Conservation (phyloP, 2,329 filamentous ascomycete genomes). For the Dactylella cylindrospora region DNA sequence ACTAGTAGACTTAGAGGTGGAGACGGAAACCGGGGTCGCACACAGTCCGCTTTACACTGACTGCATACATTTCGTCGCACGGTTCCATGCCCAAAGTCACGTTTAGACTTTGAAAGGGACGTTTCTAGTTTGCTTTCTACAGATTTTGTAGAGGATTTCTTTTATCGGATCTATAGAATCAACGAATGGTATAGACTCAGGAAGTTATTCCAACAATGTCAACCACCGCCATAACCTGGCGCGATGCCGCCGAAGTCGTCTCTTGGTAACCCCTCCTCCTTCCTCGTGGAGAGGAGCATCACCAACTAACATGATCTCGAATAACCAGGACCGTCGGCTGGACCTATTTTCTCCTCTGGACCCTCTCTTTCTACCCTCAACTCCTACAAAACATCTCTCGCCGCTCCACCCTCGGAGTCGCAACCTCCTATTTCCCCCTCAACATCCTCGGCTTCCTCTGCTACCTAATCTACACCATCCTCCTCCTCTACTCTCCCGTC, state of each 20-base stretch:
- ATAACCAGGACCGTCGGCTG: constrained; percentile 60
- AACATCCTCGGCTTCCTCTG: constrained; percentile 71
- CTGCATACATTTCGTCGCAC: not conserved
- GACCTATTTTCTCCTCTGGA: constrained; percentile 78
- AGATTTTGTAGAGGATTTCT: no score
- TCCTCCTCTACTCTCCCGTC: constrained; percentile 75
- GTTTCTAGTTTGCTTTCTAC: no score
- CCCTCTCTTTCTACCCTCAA: constrained; percentile 89
- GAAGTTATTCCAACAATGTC: constrained; percentile 1
- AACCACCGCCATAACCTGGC: constrained; percentile 4
- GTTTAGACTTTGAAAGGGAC: no score
- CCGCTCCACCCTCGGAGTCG: constrained; percentile 76
- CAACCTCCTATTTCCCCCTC: constrained; percentile 81
- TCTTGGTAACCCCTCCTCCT: constrained; percentile 11
- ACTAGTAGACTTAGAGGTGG: no score
- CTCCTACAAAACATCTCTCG: constrained; percentile 75
- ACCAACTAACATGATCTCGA: not conserved
- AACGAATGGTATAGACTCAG: not conserved
- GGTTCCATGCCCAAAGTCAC: not conserved
- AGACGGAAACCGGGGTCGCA: no score
- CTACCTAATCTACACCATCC: constrained; percentile 72
- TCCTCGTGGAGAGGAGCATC: not conserved
- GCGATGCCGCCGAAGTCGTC: constrained; percentile 13
- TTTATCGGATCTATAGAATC: not conserved
- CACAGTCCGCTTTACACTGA: no score